These are phyloP conservation scores for Ophiostoma novo-ulmi DNA, from an alignment of 2,329 filamentous ascomycete genomes.

Conservation along the genomic window DNA sequence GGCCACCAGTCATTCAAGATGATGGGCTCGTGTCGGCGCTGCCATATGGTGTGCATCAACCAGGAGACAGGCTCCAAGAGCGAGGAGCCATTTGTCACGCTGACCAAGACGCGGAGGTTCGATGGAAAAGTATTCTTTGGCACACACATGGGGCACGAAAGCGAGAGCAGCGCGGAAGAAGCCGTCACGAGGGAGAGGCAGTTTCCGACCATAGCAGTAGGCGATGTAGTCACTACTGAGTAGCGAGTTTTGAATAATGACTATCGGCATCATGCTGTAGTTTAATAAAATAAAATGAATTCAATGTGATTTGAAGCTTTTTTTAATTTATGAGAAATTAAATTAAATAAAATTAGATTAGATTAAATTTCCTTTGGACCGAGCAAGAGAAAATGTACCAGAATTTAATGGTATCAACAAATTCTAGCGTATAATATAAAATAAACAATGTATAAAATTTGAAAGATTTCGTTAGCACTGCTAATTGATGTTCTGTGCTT, in stretches of 20 bases:
- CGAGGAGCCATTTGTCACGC: slow-evolving; percentile 80
- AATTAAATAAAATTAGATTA: too few relatives aligned
- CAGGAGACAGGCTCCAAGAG: slow-evolving; percentile 72
- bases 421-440: too few relatives aligned
- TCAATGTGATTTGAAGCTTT: too few relatives aligned
- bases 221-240: slow-evolving; percentile 36
- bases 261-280: too few relatives aligned
- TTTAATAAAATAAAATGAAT: too few relatives aligned
- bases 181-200: slow-evolving; percentile 32
- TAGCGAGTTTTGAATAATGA: not conserved
- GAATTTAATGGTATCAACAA: too few relatives aligned
- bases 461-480: too few relatives aligned
- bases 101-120: slow-evolving; percentile 79
- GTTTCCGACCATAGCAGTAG: slow-evolving; percentile 46
- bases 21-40: slow-evolving; percentile 78
- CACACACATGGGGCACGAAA: slow-evolving; percentile 60
- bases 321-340: too few relatives aligned
- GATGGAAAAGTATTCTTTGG: slow-evolving; percentile 88
- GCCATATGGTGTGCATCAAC: slow-evolving; percentile 94
- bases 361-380: too few relatives aligned
- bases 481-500: too few relatives aligned
- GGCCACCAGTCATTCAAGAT: slow-evolving; percentile 62
- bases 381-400: too few relatives aligned
- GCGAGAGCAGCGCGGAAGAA: not conserved
- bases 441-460: too few relatives aligned